Percentiles rank a stretch among this genome's conserved stretches.
phyloP scores from a whole-genome alignment of 306 rosid genomes.

The Trifolium subterraneum region DNA sequence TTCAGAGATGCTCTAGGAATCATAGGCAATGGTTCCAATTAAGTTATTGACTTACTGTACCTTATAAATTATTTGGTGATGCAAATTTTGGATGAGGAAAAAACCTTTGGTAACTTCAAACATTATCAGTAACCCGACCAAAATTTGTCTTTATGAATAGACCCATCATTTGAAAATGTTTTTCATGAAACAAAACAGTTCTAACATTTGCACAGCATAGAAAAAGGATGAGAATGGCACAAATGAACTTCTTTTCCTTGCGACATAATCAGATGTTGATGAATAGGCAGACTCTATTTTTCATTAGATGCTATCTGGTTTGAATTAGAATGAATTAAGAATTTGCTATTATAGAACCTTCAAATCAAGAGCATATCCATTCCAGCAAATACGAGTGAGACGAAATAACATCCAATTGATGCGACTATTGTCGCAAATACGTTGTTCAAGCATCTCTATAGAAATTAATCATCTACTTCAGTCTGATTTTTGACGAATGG shows the following conservation, averaged over 20 bases:
- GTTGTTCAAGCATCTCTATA: conserved; percentile 10
- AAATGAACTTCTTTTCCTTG: background rate
- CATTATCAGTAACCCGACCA: conserved; percentile 20
- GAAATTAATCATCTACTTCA: conserved; percentile 5
- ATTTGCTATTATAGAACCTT: background rate
- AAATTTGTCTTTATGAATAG: conserved; percentile 19
- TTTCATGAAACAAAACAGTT: background rate
- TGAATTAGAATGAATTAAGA: conserved; percentile 25
- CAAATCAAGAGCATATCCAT: background rate
- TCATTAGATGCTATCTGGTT: background rate
- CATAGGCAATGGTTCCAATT: conserved; percentile 35
- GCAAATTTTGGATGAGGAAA: conserved; percentile 12
- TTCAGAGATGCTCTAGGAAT: conserved; percentile 51
- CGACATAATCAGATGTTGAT: background rate
- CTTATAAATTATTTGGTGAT: conserved; percentile 37
- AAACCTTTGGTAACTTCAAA: conserved; percentile 24
- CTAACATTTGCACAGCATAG: background rate
- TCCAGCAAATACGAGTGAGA: background rate
- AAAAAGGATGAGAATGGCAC: background rate
- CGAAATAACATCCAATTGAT: background rate
- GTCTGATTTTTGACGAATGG: background rate
- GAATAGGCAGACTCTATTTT: background rate
- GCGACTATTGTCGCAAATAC: background rate
- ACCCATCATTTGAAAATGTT: conserved; percentile 2
- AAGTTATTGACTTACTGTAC: conserved; percentile 38